Conservation (phyloP, 805 yeast species). For the Saccharomyces jurei region DNA sequence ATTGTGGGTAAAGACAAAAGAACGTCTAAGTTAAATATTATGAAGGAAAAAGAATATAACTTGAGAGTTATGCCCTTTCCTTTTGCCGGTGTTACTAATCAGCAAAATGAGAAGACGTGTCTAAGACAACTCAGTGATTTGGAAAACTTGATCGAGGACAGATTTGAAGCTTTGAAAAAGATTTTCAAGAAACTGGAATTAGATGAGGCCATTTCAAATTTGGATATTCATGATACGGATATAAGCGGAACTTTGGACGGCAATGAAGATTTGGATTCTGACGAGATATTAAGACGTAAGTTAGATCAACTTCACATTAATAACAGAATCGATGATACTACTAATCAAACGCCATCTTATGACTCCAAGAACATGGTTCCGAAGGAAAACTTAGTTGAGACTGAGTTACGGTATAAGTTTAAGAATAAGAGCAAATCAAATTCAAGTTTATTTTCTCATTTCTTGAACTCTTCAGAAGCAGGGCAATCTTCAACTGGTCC, state of each 20-base stretch:
- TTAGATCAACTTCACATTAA: constrained; percentile 24
- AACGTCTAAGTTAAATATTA: constrained; percentile 24
- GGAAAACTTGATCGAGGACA: constrained; percentile 19
- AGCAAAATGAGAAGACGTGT: constrained; percentile 14
- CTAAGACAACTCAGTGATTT: constrained; percentile 20
- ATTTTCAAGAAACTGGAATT: constrained; percentile 18
- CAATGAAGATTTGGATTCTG: constrained; percentile 15
- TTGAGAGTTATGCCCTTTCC: constrained; percentile 37
- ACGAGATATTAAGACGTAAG: constrained; percentile 22
- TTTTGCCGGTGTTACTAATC: constrained; percentile 18
- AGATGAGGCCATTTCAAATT: constrained; percentile 17
- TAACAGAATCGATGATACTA: constrained; percentile 13
- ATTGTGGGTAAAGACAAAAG: constrained; percentile 40
- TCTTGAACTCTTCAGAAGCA: constrained; percentile 6
- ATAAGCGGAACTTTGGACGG: constrained; percentile 22
- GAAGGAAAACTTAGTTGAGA: constrained; percentile 13
- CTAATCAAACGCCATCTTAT: constrained; percentile 5
- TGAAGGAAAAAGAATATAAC: constrained; percentile 32
- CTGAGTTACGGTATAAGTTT: constrained; percentile 25
- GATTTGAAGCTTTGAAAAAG: constrained; percentile 20
- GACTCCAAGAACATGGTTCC: constrained; percentile 9
- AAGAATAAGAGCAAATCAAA: constrained; percentile 17
- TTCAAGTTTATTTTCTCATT: constrained; percentile 19
- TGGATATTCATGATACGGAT: constrained; percentile 24
- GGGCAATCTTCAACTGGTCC: constrained; percentile 6